These are phyloP conservation scores for Pholiota molesta DNA, from an alignment of 768 basidiomycete genomes.

Conservation along the genomic window DNA sequence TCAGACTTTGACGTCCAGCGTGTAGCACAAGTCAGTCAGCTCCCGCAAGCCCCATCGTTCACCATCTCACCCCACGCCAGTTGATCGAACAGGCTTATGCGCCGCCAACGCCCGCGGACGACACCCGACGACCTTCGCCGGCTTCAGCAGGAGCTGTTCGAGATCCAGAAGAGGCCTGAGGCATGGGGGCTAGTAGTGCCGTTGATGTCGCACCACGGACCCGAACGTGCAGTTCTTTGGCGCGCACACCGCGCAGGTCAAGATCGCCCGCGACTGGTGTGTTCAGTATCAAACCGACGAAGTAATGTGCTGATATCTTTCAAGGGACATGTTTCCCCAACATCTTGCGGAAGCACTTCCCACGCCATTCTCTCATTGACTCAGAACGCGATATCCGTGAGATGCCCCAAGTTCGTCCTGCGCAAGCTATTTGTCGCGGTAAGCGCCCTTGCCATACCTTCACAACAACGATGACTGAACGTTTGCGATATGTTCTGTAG, in stretches of 20 bases:
- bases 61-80: conserved; percentile 40
- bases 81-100: conserved; percentile 72
- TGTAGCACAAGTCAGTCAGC: conserved; percentile 58
- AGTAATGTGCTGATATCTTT: conserved; percentile 12
- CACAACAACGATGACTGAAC: too few species aligned
- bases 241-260: conserved; percentile 91
- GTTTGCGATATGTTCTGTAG: too few species aligned
- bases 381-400: conserved; percentile 59
- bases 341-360: conserved; percentile 62
- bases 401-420: conserved; percentile 70
- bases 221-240: conserved; percentile 93
- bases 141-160: conserved; percentile 73
- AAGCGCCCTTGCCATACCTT: too few species aligned
- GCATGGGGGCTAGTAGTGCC: conserved; percentile 88
- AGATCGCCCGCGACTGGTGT: conserved; percentile 92
- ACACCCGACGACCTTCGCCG: conserved; percentile 63
- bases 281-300: conserved; percentile 20
- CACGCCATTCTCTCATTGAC: conserved; percentile 72
- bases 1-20: conserved; percentile 55
- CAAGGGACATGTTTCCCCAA: conserved; percentile 74
- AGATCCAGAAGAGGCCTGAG: conserved; percentile 74
- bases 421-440: conserved; percentile 90
- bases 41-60: conserved; percentile 25
- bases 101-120: conserved; percentile 46
- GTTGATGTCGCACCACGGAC: conserved; percentile 68